phyloP scores from a whole-genome alignment of 2,329 filamentous ascomycete species.

The Tolypocladium capitatum region DNA sequence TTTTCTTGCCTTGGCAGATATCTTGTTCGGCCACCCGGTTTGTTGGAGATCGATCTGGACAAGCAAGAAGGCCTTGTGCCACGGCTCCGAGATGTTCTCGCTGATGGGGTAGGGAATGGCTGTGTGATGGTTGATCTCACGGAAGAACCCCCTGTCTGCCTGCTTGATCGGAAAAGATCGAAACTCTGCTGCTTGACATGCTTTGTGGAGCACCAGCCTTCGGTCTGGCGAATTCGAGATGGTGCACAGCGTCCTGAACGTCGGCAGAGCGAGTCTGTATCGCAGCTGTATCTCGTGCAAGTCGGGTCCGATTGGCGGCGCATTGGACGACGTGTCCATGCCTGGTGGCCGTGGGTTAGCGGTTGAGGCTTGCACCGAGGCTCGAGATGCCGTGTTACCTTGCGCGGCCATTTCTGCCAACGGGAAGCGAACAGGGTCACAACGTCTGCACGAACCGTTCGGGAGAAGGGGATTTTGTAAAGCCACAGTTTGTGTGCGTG shows the following conservation, averaged over 20 bases:
- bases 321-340: neutral
- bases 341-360: neutral
- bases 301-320: neutral
- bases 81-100: slow-evolving; percentile 37
- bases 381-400: neutral
- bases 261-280: slow-evolving; percentile 19
- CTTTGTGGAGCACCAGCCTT: slow-evolving; percentile 22
- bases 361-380: neutral
- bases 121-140: slow-evolving; percentile 24
- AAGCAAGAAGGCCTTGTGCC: slow-evolving; percentile 65
- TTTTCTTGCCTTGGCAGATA: slow-evolving; percentile 18
- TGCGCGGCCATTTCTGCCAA: neutral
- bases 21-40: slow-evolving; percentile 44
- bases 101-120: slow-evolving; percentile 23
- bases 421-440: neutral
- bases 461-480: neutral
- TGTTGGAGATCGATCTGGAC: slow-evolving; percentile 58
- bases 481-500: neutral
- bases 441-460: no score
- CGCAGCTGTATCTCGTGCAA: slow-evolving; percentile 18
- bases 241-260: slow-evolving; percentile 16
- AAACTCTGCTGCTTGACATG: slow-evolving; percentile 24
- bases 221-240: slow-evolving; percentile 14
- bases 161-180: slow-evolving; percentile 21
- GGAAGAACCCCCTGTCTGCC: slow-evolving; percentile 22